These are phyloP conservation scores for Amylocarpus encephaloides DNA, from an alignment of 2,329 filamentous ascomycete genomes.

Conservation along the genomic window DNA sequence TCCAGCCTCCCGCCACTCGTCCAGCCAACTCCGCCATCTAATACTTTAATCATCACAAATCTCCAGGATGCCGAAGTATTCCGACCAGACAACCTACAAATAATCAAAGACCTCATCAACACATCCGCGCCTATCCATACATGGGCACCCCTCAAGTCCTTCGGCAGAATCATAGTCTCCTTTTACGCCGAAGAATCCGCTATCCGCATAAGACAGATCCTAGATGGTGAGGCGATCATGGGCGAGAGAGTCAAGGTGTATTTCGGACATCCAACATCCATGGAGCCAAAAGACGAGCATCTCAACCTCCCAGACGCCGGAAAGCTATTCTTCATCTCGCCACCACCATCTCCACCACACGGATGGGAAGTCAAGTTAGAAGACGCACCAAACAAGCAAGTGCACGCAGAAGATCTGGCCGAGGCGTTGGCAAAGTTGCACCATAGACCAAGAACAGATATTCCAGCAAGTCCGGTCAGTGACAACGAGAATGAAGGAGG, in stretches of 20 bases:
- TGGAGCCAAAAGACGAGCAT: conserved; percentile 49
- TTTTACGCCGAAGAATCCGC: conserved; percentile 67
- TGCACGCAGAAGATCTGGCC: conserved; percentile 63
- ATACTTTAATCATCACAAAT: conserved; percentile 81
- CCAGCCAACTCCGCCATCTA: conserved; percentile 69
- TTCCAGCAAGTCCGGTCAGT: conserved; percentile 39
- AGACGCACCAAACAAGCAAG: conserved; percentile 63
- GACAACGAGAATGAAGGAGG: conserved; percentile 25
- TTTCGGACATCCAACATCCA: conserved; percentile 57
- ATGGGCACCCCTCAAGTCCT: conserved; percentile 75
- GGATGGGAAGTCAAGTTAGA: conserved; percentile 64
- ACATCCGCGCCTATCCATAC: conserved; percentile 66
- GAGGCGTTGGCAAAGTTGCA: conserved; percentile 58
- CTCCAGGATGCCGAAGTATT: conserved; percentile 69
- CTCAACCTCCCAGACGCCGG: conserved; percentile 62
- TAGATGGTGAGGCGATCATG: conserved; percentile 69
- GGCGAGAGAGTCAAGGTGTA: conserved; percentile 64
- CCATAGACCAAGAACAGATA: conserved; percentile 34
- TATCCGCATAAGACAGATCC: conserved; percentile 62
- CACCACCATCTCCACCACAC: conserved; percentile 60
- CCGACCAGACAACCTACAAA: conserved; percentile 64
- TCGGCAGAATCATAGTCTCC: conserved; percentile 74
- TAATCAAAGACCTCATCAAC: conserved; percentile 65
- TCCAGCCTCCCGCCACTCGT: conserved; percentile 63
- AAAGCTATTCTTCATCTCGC: conserved; percentile 68